Evolutionary conservation across 805 yeast species (phyloP).

Genomic region (Candida tibetensis): DNA sequence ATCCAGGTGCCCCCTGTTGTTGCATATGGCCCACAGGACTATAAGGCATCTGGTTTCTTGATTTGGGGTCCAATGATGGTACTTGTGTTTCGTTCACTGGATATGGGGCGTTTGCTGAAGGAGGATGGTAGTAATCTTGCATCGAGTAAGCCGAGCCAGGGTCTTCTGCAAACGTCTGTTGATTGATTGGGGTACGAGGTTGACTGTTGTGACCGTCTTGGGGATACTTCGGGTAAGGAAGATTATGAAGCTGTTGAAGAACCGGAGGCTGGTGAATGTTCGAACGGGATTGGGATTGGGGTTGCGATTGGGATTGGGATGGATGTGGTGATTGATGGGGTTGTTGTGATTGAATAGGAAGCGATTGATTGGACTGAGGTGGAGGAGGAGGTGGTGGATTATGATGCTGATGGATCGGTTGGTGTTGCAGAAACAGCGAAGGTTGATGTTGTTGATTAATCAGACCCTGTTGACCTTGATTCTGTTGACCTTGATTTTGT

Average conservation of each 20-base stretch:
- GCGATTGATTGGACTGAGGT: conserved; percentile 5
- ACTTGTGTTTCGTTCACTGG: neutral
- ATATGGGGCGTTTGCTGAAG: neutral
- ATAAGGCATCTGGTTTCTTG: neutral
- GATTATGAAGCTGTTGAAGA: neutral
- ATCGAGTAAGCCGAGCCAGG: conserved; percentile 9
- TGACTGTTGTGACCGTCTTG: neutral
- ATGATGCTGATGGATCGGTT: conserved; percentile 9
- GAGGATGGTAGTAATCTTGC: conserved; percentile 6
- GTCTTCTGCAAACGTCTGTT: conserved; percentile 5
- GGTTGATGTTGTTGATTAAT: too few species aligned
- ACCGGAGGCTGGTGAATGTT: neutral
- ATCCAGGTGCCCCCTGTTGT: neutral
- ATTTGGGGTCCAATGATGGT: conserved; percentile 1
- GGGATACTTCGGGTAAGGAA: neutral
- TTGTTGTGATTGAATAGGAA: conserved; percentile 6
- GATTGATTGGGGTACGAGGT: conserved; percentile 7
- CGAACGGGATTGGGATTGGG: neutral
- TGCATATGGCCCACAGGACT: neutral
- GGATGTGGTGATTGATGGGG: conserved; percentile 9
- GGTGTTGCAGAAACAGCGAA: too few species aligned
- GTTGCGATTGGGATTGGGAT: neutral
- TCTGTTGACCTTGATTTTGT: too few species aligned
- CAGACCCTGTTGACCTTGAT: too few species aligned
- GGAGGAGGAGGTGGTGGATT: conserved; percentile 11